phyloP scores from a whole-genome alignment of 78 protist species.

The Acrasis kona region DNA sequence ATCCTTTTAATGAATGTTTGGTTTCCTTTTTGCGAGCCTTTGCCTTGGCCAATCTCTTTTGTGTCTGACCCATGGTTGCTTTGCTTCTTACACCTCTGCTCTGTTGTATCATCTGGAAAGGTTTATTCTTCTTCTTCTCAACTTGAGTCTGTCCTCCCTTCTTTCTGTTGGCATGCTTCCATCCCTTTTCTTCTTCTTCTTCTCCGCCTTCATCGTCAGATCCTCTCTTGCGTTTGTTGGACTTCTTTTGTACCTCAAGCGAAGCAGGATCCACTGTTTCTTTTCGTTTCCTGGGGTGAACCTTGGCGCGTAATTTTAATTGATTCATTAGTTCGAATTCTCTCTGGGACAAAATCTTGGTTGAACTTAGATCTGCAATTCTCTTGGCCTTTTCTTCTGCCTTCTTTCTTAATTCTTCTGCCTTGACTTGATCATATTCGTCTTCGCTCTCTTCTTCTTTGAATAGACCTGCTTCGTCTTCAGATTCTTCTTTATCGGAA shows the following conservation, averaged over 20 bases:
- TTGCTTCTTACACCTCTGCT: neutral
- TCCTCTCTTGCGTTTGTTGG: neutral
- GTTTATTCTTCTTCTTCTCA: neutral
- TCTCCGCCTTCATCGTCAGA: neutral
- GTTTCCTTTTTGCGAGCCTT: neutral
- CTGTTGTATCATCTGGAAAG: neutral
- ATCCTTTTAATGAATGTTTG: neutral
- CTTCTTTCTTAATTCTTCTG: conserved; percentile 3
- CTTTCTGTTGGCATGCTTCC: neutral
- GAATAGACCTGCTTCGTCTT: conserved; percentile 7
- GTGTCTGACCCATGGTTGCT: neutral
- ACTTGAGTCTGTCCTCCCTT: neutral
- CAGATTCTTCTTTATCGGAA: neutral
- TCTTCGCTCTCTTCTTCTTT: conserved; percentile 23
- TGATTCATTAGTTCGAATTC: neutral
- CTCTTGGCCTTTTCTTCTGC: neutral
- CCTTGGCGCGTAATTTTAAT: neutral
- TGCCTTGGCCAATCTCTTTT: neutral
- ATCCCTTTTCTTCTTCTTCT: neutral
- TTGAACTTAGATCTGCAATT: neutral
- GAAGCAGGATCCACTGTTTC: neutral
- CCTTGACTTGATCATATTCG: conserved; percentile 6
- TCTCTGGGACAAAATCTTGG: neutral
- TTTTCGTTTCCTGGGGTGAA: neutral
- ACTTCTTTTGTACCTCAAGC: neutral